A percentile compares a stretch with the other conserved stretches of the same genome.
phyloP scores from a whole-genome alignment of 208 protist genomes.

The Willaertia magna region DNA sequence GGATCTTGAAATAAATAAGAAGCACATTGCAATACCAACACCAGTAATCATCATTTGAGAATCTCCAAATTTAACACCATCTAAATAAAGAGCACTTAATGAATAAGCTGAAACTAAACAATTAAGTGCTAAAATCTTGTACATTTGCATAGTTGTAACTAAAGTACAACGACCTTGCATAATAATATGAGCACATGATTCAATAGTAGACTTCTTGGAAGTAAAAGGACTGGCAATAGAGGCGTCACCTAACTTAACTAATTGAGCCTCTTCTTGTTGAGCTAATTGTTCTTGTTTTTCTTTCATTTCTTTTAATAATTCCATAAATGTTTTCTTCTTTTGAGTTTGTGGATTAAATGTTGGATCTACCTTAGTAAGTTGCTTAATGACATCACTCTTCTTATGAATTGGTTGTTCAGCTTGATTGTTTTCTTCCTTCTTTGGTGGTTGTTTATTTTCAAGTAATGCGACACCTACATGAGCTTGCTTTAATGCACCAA shows the following conservation, averaged over 20 bases:
- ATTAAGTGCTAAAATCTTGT: constrained; percentile 96
- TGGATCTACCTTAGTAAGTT: not conserved
- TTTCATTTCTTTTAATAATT: constrained; percentile 21
- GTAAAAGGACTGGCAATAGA: constrained; percentile 82
- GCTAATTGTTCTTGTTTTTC: constrained; percentile 19
- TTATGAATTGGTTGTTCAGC: not conserved
- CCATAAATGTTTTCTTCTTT: not conserved
- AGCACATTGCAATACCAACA: constrained; percentile 84
- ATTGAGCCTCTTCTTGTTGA: constrained; percentile 14
- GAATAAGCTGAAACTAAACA: constrained; percentile 89
- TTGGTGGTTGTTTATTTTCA: not conserved
- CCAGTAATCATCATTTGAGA: constrained; percentile 86
- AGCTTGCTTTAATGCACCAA: constrained; percentile 96
- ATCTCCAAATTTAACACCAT: constrained; percentile 90
- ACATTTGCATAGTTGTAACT: constrained; percentile 96
- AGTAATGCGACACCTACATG: constrained; percentile 91
- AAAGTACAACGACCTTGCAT: constrained; percentile 91
- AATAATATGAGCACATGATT: constrained; percentile 78
- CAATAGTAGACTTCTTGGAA: constrained; percentile 66
- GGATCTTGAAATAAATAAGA: constrained; percentile 91
- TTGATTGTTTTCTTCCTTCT: not conserved
- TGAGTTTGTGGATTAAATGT: not conserved
- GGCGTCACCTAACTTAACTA: constrained; percentile 78
- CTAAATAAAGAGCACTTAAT: constrained; percentile 87
- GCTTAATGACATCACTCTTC: not conserved